Conservation (phyloP, 2,329 filamentous ascomycete species). For the Calonectria ilicicola region DNA sequence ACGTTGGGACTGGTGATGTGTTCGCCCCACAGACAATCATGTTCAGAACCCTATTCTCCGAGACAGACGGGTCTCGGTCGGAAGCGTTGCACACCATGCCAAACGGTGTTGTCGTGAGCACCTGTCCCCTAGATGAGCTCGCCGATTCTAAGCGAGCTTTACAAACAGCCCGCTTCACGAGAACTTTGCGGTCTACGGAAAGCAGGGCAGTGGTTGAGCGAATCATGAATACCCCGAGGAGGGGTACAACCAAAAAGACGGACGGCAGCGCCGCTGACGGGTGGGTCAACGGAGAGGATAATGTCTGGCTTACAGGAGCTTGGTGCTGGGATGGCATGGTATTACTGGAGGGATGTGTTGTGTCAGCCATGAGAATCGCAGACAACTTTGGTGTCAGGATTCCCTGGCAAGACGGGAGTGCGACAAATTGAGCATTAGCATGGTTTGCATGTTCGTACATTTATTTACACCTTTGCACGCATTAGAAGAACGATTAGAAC, state of each 20-base stretch:
- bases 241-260: constrained; percentile 12
- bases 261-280: neutral
- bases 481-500: neutral
- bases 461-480: neutral
- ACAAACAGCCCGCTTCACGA: constrained; percentile 61
- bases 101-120: constrained; percentile 64
- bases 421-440: neutral
- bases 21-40: constrained; percentile 48
- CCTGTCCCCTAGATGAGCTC: constrained; percentile 55
- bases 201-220: constrained; percentile 61
- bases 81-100: constrained; percentile 66
- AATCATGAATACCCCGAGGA: constrained; percentile 51
- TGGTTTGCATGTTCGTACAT: neutral
- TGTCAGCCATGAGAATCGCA: constrained; percentile 69
- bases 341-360: constrained; percentile 69
- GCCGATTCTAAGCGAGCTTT: constrained; percentile 55
- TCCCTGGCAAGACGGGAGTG: constrained; percentile 46
- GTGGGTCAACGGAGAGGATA: constrained; percentile 66
- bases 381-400: constrained; percentile 61
- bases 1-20: constrained; percentile 32
- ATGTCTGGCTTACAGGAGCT: constrained; percentile 67
- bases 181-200: constrained; percentile 62
- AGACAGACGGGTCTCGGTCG: constrained; percentile 48
- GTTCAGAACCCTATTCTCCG: constrained; percentile 50
- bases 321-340: constrained; percentile 78